phyloP scores from a whole-genome alignment of 2,329 filamentous ascomycete genomes.

The Exophiala sideris region DNA sequence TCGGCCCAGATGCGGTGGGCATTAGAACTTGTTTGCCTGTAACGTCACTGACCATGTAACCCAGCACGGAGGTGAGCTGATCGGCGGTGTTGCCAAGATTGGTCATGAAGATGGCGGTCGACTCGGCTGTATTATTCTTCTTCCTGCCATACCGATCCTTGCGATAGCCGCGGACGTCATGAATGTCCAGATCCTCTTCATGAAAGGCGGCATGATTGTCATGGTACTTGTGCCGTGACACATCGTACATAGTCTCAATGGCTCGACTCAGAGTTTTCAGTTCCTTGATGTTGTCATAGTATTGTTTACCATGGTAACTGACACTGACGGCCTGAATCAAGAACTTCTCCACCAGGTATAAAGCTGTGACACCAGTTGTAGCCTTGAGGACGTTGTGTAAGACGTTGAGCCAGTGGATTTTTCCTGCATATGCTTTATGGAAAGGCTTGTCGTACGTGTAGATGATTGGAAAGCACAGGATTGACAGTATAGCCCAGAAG shows the following conservation, averaged over 20 bases:
- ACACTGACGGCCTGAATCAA: conserved; percentile 20
- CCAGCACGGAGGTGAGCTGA: conserved; percentile 12
- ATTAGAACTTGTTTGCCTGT: conserved; percentile 15
- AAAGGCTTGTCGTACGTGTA: conserved; percentile 16
- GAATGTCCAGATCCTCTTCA: conserved; percentile 19
- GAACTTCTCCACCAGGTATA: conserved; percentile 38
- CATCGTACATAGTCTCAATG: conserved; percentile 21
- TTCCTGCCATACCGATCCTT: conserved; percentile 10
- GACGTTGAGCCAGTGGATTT: conserved; percentile 15
- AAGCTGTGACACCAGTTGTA: conserved; percentile 14
- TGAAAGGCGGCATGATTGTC: conserved; percentile 12
- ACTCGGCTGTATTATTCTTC: conserved; percentile 4
- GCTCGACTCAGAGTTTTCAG: conserved; percentile 16
- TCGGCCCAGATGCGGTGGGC: conserved; percentile 29
- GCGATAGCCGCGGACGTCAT: conserved; percentile 16
- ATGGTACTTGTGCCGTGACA: conserved; percentile 11
- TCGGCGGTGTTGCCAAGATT: conserved; percentile 15
- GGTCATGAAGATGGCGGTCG: conserved; percentile 16
- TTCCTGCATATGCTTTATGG: conserved; percentile 10
- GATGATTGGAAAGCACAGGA: conserved; percentile 12
- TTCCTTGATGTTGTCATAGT: conserved; percentile 21
- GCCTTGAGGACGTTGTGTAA: conserved; percentile 20
- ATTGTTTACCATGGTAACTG: conserved; percentile 21
- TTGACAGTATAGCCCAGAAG: conserved; percentile 17
- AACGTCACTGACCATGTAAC: conserved; percentile 18